phyloP scores from a whole-genome alignment of 2,329 filamentous ascomycete genomes.

The Clarireedia sp. region DNA sequence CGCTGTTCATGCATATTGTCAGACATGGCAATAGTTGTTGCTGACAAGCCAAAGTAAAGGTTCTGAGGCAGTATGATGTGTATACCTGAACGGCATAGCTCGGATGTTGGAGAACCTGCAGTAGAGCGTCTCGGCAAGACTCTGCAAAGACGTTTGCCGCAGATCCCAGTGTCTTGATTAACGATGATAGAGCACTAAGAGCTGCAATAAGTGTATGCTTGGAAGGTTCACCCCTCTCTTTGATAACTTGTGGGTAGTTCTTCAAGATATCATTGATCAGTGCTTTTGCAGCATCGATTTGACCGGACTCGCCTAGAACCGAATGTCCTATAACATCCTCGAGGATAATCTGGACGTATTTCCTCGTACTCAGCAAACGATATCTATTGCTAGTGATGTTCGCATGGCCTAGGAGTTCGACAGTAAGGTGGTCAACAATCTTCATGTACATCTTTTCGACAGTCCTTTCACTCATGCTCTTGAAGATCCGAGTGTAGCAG shows the following conservation, averaged over 20 bases:
- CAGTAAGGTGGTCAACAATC: slow-evolving; percentile 73
- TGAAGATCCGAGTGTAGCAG: slow-evolving; percentile 77
- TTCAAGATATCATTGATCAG: slow-evolving; percentile 85
- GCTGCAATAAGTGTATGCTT: slow-evolving; percentile 78
- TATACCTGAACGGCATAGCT: slow-evolving; percentile 95
- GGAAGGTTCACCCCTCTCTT: slow-evolving; percentile 78
- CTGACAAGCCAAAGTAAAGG: slow-evolving; percentile 82
- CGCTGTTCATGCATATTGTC: slow-evolving; percentile 93
- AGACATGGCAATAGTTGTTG: slow-evolving; percentile 86
- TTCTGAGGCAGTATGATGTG: slow-evolving; percentile 76
- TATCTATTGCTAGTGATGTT: slow-evolving; percentile 80
- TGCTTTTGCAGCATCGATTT: slow-evolving; percentile 71
- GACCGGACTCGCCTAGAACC: slow-evolving; percentile 83
- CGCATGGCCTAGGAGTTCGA: slow-evolving; percentile 69
- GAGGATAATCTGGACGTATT: slow-evolving; percentile 75
- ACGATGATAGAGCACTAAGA: slow-evolving; percentile 68
- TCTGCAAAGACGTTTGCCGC: slow-evolving; percentile 76
- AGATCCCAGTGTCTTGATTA: slow-evolving; percentile 75
- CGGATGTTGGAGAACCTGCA: slow-evolving; percentile 87
- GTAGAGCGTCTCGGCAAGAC: slow-evolving; percentile 71
- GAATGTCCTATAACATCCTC: slow-evolving; percentile 74
- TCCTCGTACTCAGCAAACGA: slow-evolving; percentile 73
- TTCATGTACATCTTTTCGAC: slow-evolving; percentile 75
- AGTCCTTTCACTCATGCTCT: slow-evolving; percentile 69
- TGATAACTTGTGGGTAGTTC: slow-evolving; percentile 84